Percentiles rank a stretch among this genome's conserved stretches.
Conservation (phyloP, 2,329 filamentous ascomycete genomes). For the Sclerotinia sclerotiorum region DNA sequence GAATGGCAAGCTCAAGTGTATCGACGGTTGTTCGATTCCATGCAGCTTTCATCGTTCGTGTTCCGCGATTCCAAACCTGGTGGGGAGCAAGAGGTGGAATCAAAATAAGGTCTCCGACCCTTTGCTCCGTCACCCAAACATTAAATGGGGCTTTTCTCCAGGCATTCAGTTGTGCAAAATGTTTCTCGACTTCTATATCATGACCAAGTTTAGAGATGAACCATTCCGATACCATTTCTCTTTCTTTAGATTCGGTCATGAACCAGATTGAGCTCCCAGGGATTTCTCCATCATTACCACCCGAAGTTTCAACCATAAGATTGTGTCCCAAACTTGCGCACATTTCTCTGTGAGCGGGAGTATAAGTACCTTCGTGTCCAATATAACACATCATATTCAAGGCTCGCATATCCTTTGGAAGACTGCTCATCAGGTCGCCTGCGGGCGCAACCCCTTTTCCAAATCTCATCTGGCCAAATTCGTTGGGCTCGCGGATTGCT, state of each 20-base stretch:
- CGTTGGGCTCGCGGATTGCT: conserved; percentile 48
- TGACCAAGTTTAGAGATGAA: conserved; percentile 91
- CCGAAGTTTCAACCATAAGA: conserved; percentile 93
- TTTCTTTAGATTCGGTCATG: conserved; percentile 95
- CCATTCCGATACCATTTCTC: conserved; percentile 87
- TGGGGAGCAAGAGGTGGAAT: conserved; percentile 92
- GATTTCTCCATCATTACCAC: conserved; percentile 69
- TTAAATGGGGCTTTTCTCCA: conserved; percentile 95
- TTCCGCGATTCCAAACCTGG: conserved; percentile 97
- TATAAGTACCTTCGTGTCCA: conserved; percentile 95
- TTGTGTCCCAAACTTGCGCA: conserved; percentile 95
- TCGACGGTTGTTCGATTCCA: conserved; percentile 97
- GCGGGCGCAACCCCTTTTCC: conserved; percentile 58
- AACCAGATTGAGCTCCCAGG: conserved; percentile 95
- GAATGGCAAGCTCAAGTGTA: conserved; percentile 80
- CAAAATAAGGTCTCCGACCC: conserved; percentile 85
- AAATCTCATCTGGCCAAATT: conserved; percentile 44
- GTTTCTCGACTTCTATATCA: conserved; percentile 94
- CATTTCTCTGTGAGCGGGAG: conserved; percentile 94
- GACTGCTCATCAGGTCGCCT: conserved; percentile 91
- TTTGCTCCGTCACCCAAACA: conserved; percentile 90
- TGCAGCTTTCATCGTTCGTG: conserved; percentile 92
- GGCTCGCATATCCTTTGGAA: conserved; percentile 83
- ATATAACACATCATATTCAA: conserved; percentile 99
- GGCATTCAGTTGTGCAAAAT: conserved; percentile 92